Conservation (phyloP, 306 rosid genomes). For the Psophocarpus tetragonolobus region DNA sequence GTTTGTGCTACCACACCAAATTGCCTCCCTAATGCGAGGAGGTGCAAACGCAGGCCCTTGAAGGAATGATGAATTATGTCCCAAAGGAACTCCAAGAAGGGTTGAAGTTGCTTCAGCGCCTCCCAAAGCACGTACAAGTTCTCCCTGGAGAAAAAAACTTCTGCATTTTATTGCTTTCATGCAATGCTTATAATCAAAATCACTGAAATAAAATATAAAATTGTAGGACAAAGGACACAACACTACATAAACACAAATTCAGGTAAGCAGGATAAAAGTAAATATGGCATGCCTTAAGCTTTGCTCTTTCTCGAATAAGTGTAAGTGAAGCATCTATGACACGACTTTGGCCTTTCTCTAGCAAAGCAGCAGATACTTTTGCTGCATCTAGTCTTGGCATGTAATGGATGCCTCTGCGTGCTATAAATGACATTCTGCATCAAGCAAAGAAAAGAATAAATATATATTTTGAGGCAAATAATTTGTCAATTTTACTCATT, state of each 20-base stretch:
- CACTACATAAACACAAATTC: background rate
- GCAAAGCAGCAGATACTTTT: constrained; percentile 54
- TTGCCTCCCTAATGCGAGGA: constrained; percentile 95
- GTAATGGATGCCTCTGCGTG: constrained; percentile 65
- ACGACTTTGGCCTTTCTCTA: constrained; percentile 80
- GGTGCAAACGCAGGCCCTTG: constrained; percentile 99
- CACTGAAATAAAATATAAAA: background rate
- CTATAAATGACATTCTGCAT: constrained; percentile 57
- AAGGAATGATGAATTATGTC: constrained; percentile 95
- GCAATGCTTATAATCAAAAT: constrained; percentile 10
- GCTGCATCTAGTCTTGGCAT: constrained; percentile 56
- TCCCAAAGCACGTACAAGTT: constrained; percentile 91
- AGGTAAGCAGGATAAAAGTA: background rate
- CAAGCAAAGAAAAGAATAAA: constrained; percentile 10
- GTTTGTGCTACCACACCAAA: constrained; percentile 98
- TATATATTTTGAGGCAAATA: background rate
- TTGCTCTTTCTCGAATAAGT: constrained; percentile 92
- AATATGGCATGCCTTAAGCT: constrained; percentile 66
- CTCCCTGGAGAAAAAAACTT: constrained; percentile 59
- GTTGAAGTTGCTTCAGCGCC: constrained; percentile 79
- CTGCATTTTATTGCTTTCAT: background rate
- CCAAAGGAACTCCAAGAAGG: constrained; percentile 93
- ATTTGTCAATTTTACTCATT: constrained; percentile 10
- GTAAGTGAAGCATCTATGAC: constrained; percentile 96
- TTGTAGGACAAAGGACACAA: background rate